Evolutionary conservation across 2,329 filamentous ascomycete species (phyloP), one percentile per base, ranked within the genome.

Genomic region (Hortaea werneckii): DNA sequence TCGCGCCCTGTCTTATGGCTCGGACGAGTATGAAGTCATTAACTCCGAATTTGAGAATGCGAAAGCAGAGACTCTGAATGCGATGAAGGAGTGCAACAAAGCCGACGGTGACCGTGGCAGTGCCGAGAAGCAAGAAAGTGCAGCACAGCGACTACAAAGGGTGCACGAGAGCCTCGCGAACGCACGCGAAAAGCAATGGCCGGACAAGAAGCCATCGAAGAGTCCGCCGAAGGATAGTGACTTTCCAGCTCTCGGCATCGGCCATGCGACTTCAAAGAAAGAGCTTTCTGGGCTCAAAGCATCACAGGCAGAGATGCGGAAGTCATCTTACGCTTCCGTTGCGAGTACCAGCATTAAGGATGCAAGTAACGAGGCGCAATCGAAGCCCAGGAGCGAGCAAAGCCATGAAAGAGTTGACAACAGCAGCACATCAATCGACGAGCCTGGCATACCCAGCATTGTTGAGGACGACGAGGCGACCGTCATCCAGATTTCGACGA

Each of bases 41-140:
- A 50, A 55, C 34, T 50, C 51, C 8, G 56, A 55, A 30, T 46
- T 58, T 32, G 53, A 57, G 37, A 34, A 37, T 10, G 42, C 58
- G 46, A 57, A 54, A 30, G 43, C 45, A 9, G 48, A 55, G 13
- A 45, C 58, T 3, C 10, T 42, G 29, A 47, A 29, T 34, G 44
- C 55, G 5, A 46, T 7, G 30, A 34, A 34, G n/a, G 30, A 42
- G 41, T 27, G 11, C 39, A 13, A 45, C 5, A 20, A 13, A 29
- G 6, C 26, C 9, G 5, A 34, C 11, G 29, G 35, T 7, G 29
- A 47, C 11, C 32, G 26, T 5, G 29, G 26, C n/a, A 26, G 41
- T 41, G 37, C 27, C 13, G 38, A 38, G 5, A 29, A 41, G n/a
- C 35, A 41, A 37, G 43, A 46, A 38, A 39, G 44, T 9, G 37